Base-by-base conservation (phyloP, 1,284 basidiomycete genomes). In the Rhodotorula sp. region DNA sequence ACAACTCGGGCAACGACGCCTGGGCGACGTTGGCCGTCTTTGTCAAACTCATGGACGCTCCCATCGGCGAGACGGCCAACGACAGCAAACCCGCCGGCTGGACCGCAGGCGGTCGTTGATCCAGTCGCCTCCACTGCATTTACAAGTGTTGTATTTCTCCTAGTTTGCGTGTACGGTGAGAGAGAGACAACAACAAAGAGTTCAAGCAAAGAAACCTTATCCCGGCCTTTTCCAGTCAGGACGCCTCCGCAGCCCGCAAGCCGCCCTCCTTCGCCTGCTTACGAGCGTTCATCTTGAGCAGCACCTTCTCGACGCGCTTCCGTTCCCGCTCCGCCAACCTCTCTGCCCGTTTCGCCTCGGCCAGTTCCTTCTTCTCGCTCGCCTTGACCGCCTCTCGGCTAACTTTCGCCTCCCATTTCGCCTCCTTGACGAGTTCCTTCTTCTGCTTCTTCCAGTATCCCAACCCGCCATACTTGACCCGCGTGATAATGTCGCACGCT, bases 1-100 rank as follows among this genome's bases (percentile, higher is more conserved):
- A 93, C 83, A 93, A 93, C 79, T 90, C 90, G 3, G 91, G 91
- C 0, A 93, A 93, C 78, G 91, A 93, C 80, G 91, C 91, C 0
- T 56, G 64, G 60, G 72, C 65, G 29, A 76, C 75, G 5, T 52
- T 76, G 6, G 29, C 61, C 39, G 29, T 76, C 3, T 76, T 71
- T 60, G 63, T 67, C 52, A 63, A 48, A 18, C 29, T 76, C 21
- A 60, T 74, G 29, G 54, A 58, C 26, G 46, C 26, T 3, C 34
- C 14, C 3, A 57, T 64, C 16, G 62, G 62, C 26, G 12, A 48
- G 43, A 57, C 29, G 52, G 54, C 49, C 16, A 21, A 64, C 54
- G 62, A 64, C 43, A 54, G 46, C 34, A 57, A 34, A 29, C 62
- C 62, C 3, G 26, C 62, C 7, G 62, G 62, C 6, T 64, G 62